These are phyloP conservation scores for Anthostomella pinea DNA, from an alignment of 2,329 filamentous ascomycete genomes.

Conservation along the genomic window DNA sequence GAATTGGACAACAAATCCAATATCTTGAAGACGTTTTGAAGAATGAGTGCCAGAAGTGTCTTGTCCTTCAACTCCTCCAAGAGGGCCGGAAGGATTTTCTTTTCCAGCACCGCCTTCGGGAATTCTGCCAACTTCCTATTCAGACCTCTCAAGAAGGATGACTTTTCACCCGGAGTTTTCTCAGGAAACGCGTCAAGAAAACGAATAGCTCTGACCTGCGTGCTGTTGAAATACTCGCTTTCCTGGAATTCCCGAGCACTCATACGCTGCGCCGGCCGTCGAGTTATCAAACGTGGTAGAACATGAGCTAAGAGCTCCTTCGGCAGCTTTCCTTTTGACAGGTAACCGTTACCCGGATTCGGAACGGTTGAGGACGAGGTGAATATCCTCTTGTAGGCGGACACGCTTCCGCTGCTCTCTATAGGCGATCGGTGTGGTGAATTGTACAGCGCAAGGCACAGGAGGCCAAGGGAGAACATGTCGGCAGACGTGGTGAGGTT, in stretches of 20 bases:
- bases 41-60: slow-evolving; percentile 77
- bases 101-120: slow-evolving; percentile 88
- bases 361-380: slow-evolving; percentile 75
- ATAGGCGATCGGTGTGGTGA: slow-evolving; percentile 88
- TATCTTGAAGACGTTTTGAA: slow-evolving; percentile 92
- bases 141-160: slow-evolving; percentile 85
- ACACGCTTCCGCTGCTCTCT: slow-evolving; percentile 75
- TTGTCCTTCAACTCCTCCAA: slow-evolving; percentile 93
- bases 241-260: slow-evolving; percentile 90
- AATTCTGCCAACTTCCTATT: slow-evolving; percentile 87
- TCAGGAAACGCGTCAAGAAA: slow-evolving; percentile 89
- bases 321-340: slow-evolving; percentile 76
- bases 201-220: slow-evolving; percentile 91
- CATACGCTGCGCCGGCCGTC: slow-evolving; percentile 82
- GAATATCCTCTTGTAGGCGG: slow-evolving; percentile 82
- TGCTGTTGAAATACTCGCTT: slow-evolving; percentile 95
- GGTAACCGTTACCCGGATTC: slow-evolving; percentile 76
- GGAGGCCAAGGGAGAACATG: slow-evolving; percentile 87
- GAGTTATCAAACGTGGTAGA: slow-evolving; percentile 80
- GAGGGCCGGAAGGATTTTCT: slow-evolving; percentile 84
- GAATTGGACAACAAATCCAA: slow-evolving; percentile 74
- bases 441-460: slow-evolving; percentile 90
- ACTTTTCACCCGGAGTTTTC: slow-evolving; percentile 88
- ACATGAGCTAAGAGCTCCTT: slow-evolving; percentile 73
- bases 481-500: slow-evolving; percentile 82